Base-by-base conservation (phyloP, 345 rosid species). In the Linum lewisii region DNA sequence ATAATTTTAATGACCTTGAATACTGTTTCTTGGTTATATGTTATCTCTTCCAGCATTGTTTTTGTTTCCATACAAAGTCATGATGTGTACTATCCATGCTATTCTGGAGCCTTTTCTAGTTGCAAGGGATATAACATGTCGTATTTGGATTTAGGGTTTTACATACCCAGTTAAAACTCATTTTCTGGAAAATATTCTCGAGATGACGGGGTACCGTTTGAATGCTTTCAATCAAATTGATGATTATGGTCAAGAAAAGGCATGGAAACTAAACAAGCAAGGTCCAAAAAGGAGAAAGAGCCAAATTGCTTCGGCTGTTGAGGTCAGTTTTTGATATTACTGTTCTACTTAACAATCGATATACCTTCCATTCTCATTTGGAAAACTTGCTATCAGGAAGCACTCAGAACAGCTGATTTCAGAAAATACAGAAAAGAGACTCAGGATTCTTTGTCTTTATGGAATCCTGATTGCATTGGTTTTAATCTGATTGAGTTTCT, bases 401-500 rank as follows among this genome's bases (percentile, higher is more conserved):
- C 95, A 62, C 83, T 86, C 26, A 73, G 67, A 72, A 83, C 84
- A 24, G 89, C 92, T 26, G 80, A 88, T 73, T 79, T 84, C 59
- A 75, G 74, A 70, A 79, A 78, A 37, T 88, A 76, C 72, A 76
- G 80, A 62, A 69, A 69, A 54, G 81, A 67, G 69, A 91, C 92
- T 60, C 82, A 18, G 66, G 87, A 75, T 66, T 91, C 96, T 76
- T 72, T 91, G 71, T 73, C 83, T 34, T 80, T 78, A 76, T 91
- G 96, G 98, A 86, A 88, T 76, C 96, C 98, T 42, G 98, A 88
- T 72, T 80, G 88, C 62, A 75, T 91, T 69, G 98, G 96, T 63
- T 91, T 91, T 78, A 91, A 84, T 79, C 88, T 91, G 55, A 86
- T 91, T 68, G 95, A 88, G 63, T 66, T 67, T 65, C 71, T 91